These are phyloP conservation scores for Cymbopogon flexuosus DNA, from an alignment of 202 grass and related monocot genomes.

Conservation along the genomic window DNA sequence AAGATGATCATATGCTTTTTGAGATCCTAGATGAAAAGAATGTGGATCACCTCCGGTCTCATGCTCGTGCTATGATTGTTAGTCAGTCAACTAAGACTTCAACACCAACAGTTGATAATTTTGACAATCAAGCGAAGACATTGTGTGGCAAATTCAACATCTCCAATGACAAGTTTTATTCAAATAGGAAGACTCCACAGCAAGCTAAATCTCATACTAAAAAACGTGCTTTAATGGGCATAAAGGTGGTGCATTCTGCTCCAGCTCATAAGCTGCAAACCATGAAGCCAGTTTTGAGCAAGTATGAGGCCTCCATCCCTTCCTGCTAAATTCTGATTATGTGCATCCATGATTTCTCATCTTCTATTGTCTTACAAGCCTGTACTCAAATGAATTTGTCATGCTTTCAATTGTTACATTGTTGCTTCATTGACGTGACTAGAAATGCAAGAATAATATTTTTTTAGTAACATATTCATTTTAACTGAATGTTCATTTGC, in stretches of 20 bases:
- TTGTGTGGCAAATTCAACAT: constrained; percentile 66
- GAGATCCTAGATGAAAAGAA: constrained; percentile 82
- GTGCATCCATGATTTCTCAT: constrained; percentile 26
- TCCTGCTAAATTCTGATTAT: background rate
- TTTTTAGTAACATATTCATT: background rate
- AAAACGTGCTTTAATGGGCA: constrained; percentile 65
- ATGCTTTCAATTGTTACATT: constrained; percentile 3
- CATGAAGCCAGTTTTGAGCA: constrained; percentile 84
- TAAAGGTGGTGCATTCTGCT: constrained; percentile 85
- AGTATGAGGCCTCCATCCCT: constrained; percentile 36
- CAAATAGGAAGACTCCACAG: constrained; percentile 71
- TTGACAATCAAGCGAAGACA: constrained; percentile 50
- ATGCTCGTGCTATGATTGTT: constrained; percentile 86
- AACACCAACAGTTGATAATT: constrained; percentile 39
- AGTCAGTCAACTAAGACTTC: constrained; percentile 50
- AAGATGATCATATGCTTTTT: constrained; percentile 97
- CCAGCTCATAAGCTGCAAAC: constrained; percentile 90
- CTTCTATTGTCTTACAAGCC: constrained; percentile 6
- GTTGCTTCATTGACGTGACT: background rate
- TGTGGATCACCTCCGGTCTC: constrained; percentile 70
- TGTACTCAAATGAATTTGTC: background rate
- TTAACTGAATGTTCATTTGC: background rate
- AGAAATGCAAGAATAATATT: background rate
- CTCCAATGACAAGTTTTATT: constrained; percentile 96
- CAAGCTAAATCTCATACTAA: constrained; percentile 92